Base-by-base conservation (phyloP, 148 eudicot genomes). In the Pharnaceum exiguum region DNA sequence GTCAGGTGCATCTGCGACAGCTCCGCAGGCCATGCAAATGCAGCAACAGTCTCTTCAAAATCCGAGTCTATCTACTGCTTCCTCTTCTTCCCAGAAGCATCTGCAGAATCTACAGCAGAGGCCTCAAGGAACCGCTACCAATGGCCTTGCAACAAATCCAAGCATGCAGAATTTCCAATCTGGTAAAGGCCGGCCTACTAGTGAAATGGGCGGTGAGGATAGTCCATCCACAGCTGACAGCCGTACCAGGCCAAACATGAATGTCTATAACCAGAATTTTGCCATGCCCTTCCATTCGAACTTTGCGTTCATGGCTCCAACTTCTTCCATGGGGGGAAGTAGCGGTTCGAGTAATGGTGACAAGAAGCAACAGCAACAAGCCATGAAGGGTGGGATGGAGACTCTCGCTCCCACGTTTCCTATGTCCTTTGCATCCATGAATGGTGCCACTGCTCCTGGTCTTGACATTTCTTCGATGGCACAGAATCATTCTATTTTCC, bases 41-140 rank as follows among this genome's bases (percentile, higher is more conserved):
- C 85, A 75, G 49, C 82, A 76, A 65, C 83, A 67, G 55, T 46
- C 63, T 48, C 73, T 75, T 28, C 96, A 73, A 30, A 89, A 75
- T 61, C 51, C 83, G 12, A 80, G 78, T 38, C 47, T 74, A 18
- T 80, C 86, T 22, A 74, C 79, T 45, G 77, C 82, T 17, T 76
- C 98, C 10, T 79, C 90, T 1, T 80, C 98, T 1, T 80, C 96
- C 28, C 96, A 79, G 63, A 94, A 89, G 69, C 99, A 89, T 62
- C 50, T 78, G 66, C 99, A 83, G 55, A 65, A 36, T 58, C 93
- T 82, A 62, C 89, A 82, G 42, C 87, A 75, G 58, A 75, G 78
- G 55, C 77, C 76, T 9, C 90, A 72, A 25, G 76, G 82, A 33
- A 67, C 46, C 58, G 60, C 55, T 48, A 49, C 60, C 21, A 67